Evolutionary conservation across 352 stramenopile species (phyloP), one percentile per base, ranked within the genome.

Genomic region (Phytophthora pluvialis): DNA sequence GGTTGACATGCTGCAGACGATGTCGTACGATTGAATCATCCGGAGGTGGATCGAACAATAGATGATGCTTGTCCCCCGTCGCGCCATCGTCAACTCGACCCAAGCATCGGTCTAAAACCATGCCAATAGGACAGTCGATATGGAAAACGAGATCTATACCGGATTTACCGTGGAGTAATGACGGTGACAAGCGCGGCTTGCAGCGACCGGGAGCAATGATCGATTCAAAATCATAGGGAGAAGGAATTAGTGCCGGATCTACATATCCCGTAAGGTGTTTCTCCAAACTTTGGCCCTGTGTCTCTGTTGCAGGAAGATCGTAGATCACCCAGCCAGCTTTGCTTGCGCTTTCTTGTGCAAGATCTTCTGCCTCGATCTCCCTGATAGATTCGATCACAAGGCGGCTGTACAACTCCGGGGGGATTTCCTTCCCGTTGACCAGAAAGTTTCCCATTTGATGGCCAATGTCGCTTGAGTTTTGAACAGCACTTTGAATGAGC

Each of bases 81-180:
- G 65, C 72, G 2, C 36, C 36, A 47, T 93, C 83, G 28, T 86
- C 70, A 11, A 92, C 54, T 56, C 79, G 68, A 5, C 85, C 83
- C 21, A 93, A 64, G 46, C 85, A 91, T 11, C 85, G 77, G 36
- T 92, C 76, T 3, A 91, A 55, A 12, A 78, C 57, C 4, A 60
- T 62, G 2, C 57, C 62, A 16, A 62, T 64, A 16, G 69, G 52
- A 51, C 77, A 83, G 15, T 81, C 56, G 13, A 93, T 68, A 48
- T 87, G 76, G 35, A 95, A 92, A 26, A 88, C 87, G 9, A 93
- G 48, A 56, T 93, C 85, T 5, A 93, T 47, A 1, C 87, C 84
- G 6, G 87, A 91, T 52, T 88, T 91, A 33, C 77, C 81, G 28
- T 86, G 61, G 4, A 92, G 64, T 63, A 86, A 88, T 7, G 51